Evolutionary conservation across 495 filamentous ascomycete species (phyloP).

Genomic region (Choiromyces venosus): DNA sequence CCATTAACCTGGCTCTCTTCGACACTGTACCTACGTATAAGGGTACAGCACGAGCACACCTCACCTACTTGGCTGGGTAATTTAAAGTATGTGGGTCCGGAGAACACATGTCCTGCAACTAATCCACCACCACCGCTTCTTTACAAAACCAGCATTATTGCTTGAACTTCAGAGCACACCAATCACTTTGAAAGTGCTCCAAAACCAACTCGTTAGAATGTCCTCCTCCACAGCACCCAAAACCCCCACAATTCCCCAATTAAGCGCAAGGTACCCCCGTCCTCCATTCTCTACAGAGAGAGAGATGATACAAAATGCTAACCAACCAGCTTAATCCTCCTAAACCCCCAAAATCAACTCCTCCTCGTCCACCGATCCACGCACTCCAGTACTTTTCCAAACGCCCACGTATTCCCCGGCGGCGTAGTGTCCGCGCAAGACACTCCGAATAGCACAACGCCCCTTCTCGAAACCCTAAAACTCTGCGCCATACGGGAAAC

Average conservation of each 20-base stretch:
- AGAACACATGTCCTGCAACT: background rate
- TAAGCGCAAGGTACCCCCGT: constrained; percentile 43
- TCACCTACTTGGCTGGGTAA: background rate
- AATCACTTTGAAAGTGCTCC: background rate
- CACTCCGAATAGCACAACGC: constrained; percentile 60
- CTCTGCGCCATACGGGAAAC: constrained; percentile 80
- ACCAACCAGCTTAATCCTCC: constrained; percentile 63
- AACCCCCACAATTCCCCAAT: constrained; percentile 33
- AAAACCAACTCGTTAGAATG: constrained; percentile 5
- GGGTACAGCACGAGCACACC: background rate
- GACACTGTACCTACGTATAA: too few relatives aligned
- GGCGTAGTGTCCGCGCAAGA: constrained; percentile 60
- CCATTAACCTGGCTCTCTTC: background rate
- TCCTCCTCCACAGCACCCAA: constrained; percentile 6
- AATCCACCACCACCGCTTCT: background rate
- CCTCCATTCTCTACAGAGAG: background rate
- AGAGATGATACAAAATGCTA: constrained; percentile 8
- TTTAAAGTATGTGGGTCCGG: background rate
- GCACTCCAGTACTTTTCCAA: constrained; percentile 76
- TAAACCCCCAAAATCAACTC: constrained; percentile 80
- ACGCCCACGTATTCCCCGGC: constrained; percentile 94
- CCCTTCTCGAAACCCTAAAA: constrained; percentile 42
- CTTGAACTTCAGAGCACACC: background rate
- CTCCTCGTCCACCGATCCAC: constrained; percentile 80
- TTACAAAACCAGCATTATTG: background rate